Evolutionary conservation across 345 rosid genomes (phyloP), one percentile per base, ranked within the genome.

Genomic region (Zanthoxylum bungeanum): DNA sequence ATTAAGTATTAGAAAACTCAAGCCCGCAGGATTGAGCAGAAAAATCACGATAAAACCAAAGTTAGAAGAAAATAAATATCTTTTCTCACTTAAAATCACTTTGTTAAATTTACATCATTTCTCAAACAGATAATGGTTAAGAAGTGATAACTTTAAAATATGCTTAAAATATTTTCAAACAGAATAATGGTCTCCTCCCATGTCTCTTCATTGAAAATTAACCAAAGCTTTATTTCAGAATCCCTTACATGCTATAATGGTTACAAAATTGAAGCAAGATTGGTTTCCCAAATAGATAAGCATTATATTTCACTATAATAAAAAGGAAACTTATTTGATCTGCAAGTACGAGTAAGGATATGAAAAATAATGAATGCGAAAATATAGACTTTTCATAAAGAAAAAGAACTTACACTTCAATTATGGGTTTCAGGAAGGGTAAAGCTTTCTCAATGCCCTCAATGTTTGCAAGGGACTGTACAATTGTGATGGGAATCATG

Each of bases 401-500:
- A 79, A 34, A 37, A 57, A 57, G 47, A 57, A 78, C 91, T 88
- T 75, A 94, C 98, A 75, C 51, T 85, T 92, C 98, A 21, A 94
- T 89, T 44, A 94, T 75, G 3, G 90, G 77, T 77, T 85, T 90
- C 42, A 94, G 84, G 81, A 92, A 90, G 11, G 98, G 98, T 14
- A 81, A 62, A 1, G 93, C 86, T 80, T 92, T 92, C 83, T 94
- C 97, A 28, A 94, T 94, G 52, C 89, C 97, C 66, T 89, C 98
- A 1, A 94, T 90, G 64, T 92, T 94, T 40, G 98, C 98, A 1
- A 94, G 90, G 62, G 98, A 89, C 65, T 94, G 98, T 9, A 94
- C 98, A 7, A 89, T 75, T 5, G 97, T 92, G 42, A 94, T 94
- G 11, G 98, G 98, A 64, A 94, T 89, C 93, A 94, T 87, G 92